Evolutionary conservation across 2,329 filamentous ascomycete genomes (phyloP).

Genomic region (Monilinia fructicola): DNA sequence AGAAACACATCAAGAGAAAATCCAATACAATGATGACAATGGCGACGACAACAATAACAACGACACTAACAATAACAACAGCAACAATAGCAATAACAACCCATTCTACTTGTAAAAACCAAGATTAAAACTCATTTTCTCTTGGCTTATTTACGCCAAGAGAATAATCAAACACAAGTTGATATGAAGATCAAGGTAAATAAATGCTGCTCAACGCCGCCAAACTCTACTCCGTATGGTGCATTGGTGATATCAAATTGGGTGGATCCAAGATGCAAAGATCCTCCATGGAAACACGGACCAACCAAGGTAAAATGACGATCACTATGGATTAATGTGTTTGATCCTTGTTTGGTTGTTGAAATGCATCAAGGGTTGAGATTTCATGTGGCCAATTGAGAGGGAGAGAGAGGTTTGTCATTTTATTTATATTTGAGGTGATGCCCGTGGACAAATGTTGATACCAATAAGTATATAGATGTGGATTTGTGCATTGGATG

Average conservation of each 20-base stretch:
- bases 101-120: conserved; percentile 3
- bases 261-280: neutral
- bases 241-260: conserved; percentile 5
- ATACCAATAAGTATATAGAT: too few species aligned
- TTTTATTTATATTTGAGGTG: too few species aligned
- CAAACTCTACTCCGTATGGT: too few species aligned
- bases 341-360: too few species aligned
- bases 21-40: neutral
- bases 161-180: neutral
- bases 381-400: neutral
- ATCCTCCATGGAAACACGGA: neutral
- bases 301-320: conserved; percentile 4
- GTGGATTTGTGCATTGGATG: too few species aligned
- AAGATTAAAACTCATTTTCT: neutral
- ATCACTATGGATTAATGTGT: neutral
- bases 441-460: too few species aligned
- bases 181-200: neutral
- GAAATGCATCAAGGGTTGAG: too few species aligned
- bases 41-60: too few species aligned
- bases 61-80: too few species aligned
- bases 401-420: too few species aligned
- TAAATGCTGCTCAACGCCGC: neutral
- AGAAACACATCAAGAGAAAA: neutral
- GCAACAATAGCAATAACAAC: too few species aligned
- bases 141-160: conserved; percentile 20